Evolutionary conservation across 192 early-diverging fungal genomes (phyloP).

Genomic region (Paraglomus brasilianum): DNA sequence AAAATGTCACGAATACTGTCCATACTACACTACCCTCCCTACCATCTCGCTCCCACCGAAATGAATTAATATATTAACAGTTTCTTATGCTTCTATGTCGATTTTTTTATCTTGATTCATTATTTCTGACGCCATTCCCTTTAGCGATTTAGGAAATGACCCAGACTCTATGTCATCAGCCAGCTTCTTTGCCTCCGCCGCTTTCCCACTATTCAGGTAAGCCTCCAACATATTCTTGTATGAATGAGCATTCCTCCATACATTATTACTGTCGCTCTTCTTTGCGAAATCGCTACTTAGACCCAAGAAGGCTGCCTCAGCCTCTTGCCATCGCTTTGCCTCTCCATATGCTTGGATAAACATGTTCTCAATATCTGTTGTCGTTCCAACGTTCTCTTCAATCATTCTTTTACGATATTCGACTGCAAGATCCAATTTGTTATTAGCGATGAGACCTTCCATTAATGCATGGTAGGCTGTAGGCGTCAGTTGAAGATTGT

Average conservation of each 20-base stretch:
- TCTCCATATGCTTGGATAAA: constrained; percentile 57
- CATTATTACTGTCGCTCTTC: constrained; percentile 18
- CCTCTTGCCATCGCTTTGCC: constrained; percentile 36
- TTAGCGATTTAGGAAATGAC: no score
- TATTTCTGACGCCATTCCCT: no score
- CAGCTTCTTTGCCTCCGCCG: constrained; percentile 41
- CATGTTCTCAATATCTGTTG: constrained; percentile 57
- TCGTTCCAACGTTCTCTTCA: constrained; percentile 40
- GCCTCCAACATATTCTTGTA: constrained; percentile 59
- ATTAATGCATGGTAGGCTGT: constrained; percentile 55
- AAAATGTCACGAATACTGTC: no score
- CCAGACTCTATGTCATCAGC: constrained; percentile 37
- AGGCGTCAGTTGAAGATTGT: constrained; percentile 42
- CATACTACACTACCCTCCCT: no score
- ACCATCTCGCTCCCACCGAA: no score
- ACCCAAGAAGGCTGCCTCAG: constrained; percentile 45
- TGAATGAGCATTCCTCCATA: constrained; percentile 55
- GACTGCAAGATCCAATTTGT: constrained; percentile 42
- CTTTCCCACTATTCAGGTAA: constrained; percentile 46
- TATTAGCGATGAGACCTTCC: constrained; percentile 51
- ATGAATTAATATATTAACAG: no score
- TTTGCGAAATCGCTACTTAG: constrained; percentile 49
- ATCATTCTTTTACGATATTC: constrained; percentile 47
- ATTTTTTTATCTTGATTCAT: no score
- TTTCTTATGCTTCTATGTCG: no score